Evolutionary conservation across 495 filamentous ascomycete genomes (phyloP), one percentile per base, ranked within the genome.

Genomic region (Pseudevernia furfuracea): DNA sequence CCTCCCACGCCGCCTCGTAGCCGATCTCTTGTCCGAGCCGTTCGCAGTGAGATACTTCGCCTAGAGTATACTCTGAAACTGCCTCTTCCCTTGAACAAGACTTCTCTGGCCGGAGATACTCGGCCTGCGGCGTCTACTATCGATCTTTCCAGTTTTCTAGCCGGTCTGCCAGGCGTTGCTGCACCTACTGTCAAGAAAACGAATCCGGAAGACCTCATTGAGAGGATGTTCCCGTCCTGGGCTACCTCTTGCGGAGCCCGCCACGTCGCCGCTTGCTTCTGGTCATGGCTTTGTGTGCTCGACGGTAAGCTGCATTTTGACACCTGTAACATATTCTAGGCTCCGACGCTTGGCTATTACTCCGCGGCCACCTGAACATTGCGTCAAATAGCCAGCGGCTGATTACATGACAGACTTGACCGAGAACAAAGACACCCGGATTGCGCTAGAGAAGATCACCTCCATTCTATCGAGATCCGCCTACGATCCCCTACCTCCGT

Each of bases 281-380:
- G 66, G 64, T 57, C 57, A 36, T 68, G 66, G 63, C 58, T 68
- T 36, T 68, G 66, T 23, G 48, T 67, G n/a, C 30, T 68, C 52
- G 66, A 68, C 39, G 66, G 66, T 68, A 56, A 59, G 55, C 39
- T 12, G 59, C 46, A 46, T 46, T 1, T 3, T 46, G 41, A 46
- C 25, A 43, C 38, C 36, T 43, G 59, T 43, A 15, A 48, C 10
- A 23, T 2, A 0, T 0, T 8, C 3, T 44, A 59, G 25, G 8
- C 32, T 2, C 41, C 23, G 38, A 44, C 23, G 36, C 46, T 15
- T 61, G n/a, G 10, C n/a, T 32, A 17, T 11, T 28, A 53, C 19
- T 19, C 32, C 21, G 21, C 53, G 15, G 30, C 32, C n/a, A 19
- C 28, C 17, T 36, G 14, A 15, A 8, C 3, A 11, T 30, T 28